Conservation (phyloP, 352 stramenopile genomes). For the Globisporangium irregulare region DNA sequence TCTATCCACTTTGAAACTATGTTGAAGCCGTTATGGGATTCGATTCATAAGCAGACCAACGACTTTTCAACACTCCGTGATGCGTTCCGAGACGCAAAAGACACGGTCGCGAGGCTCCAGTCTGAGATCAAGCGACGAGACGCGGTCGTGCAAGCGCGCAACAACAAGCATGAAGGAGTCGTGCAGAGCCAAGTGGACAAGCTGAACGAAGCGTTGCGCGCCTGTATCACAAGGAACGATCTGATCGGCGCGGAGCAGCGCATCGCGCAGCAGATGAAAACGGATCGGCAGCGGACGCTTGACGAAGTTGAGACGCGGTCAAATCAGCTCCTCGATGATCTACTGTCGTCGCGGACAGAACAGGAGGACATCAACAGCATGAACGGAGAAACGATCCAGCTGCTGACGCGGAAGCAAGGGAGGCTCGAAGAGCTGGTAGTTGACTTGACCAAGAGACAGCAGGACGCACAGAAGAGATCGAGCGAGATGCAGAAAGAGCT, state of each 20-base stretch:
- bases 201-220: slow-evolving; percentile 67
- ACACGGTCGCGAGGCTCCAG: slow-evolving; percentile 66
- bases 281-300: slow-evolving; percentile 48
- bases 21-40: slow-evolving; percentile 72
- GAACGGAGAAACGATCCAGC: slow-evolving; percentile 62
- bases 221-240: slow-evolving; percentile 76
- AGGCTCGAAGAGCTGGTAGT: slow-evolving; percentile 55
- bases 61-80: slow-evolving; percentile 60
- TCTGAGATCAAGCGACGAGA: slow-evolving; percentile 82
- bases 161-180: slow-evolving; percentile 68
- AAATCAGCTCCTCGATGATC: slow-evolving; percentile 66
- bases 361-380: slow-evolving; percentile 84
- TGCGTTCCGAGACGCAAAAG: slow-evolving; percentile 67
- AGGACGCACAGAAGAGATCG: slow-evolving; percentile 29
- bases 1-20: slow-evolving; percentile 15
- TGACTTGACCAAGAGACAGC: slow-evolving; percentile 50
- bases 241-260: slow-evolving; percentile 72
- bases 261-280: slow-evolving; percentile 74
- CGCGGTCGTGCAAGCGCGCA: slow-evolving; percentile 69
- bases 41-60: slow-evolving; percentile 77
- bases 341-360: slow-evolving; percentile 54
- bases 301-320: slow-evolving; percentile 57
- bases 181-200: slow-evolving; percentile 78
- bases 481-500: slow-evolving; percentile 45
- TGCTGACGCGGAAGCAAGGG: slow-evolving; percentile 46